These are phyloP conservation scores for Aspergillus aculeatinus DNA, from an alignment of 2,329 filamentous ascomycete genomes.

Conservation along the genomic window DNA sequence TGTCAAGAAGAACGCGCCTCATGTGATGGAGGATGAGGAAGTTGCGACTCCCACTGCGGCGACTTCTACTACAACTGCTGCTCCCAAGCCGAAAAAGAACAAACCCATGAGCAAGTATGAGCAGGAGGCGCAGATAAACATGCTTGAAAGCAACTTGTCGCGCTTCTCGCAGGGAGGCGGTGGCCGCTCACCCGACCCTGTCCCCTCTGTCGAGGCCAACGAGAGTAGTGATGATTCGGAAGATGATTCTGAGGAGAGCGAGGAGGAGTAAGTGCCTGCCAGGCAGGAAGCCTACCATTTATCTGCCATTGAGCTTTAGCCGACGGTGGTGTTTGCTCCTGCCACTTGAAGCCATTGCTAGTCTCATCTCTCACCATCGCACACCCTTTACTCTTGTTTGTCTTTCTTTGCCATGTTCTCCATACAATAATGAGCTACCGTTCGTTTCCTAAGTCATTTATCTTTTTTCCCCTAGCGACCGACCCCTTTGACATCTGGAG, in stretches of 20 bases:
- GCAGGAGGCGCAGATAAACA: constrained; percentile 52
- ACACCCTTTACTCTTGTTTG: not conserved
- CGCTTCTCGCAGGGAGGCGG: constrained; percentile 46
- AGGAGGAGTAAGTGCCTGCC: constrained; percentile 44
- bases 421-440: constrained; percentile 8
- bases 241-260: constrained; percentile 51
- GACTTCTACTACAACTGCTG: constrained; percentile 36
- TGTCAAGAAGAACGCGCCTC: constrained; percentile 48
- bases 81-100: constrained; percentile 50
- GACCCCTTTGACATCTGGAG: not conserved
- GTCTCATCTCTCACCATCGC: not conserved
- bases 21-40: constrained; percentile 46
- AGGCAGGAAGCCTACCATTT: not conserved
- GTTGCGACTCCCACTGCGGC: constrained; percentile 30
- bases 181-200: constrained; percentile 43
- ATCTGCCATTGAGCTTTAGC: not conserved
- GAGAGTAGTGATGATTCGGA: constrained; percentile 49
- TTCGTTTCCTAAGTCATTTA: not conserved
- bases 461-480: not conserved
- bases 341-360: not conserved
- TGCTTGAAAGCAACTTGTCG: constrained; percentile 47
- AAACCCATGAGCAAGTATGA: constrained; percentile 54
- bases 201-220: constrained; percentile 44
- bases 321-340: not conserved
- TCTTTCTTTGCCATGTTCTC: constrained; percentile 10